Base-by-base conservation (phyloP, 305 asterid species). In the Coffea humblotiana region DNA sequence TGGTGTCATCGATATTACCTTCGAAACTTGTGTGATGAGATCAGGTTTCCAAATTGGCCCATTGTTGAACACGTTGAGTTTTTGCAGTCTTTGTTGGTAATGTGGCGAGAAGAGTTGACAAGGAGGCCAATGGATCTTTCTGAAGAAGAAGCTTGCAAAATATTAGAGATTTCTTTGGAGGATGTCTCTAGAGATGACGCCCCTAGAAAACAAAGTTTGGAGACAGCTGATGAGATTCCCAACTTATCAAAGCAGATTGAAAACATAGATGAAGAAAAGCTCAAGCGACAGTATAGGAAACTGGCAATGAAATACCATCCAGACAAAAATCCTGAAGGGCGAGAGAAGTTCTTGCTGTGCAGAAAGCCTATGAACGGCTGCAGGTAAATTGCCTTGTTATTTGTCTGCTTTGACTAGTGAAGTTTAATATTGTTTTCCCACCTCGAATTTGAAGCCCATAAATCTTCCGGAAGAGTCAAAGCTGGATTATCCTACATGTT, bases 41-140 rank as follows among this genome's bases (percentile, higher is more conserved):
- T 96, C 82, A 90, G 98, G 82, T 96, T 96, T 89, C 97, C 98
- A 71, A 93, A 91, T 85, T 96, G 99, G 99, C 98, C 99, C 77
- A 92, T 96, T 72, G 99, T 94, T 85, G 99, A 96, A 85, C 99
- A 96, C 88, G 97, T 96, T 29, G 99, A 96, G 91, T 93, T 96
- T 80, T 86, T 96, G 92, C 99, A 96, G 86, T 96, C 98, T 65
- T 90, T 96, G 90, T 88, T 96, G 80, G 96, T 90, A 75, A 92
- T 94, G 99, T 96, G 99, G 99, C 92, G 98, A 21, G 98, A 96
- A 83, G 98, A 96, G 90, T 86, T 96, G 86, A 93, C 98, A 51
- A 91, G 99, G 84, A 96, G 94, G 82, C 99, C 98, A 51, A 96
- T 96, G 99, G 98, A 96, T 88, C 97, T 96, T 83, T 96, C 99